These are phyloP conservation scores for Candida palmyrensis DNA, from an alignment of 805 yeast species.

Conservation along the genomic window DNA sequence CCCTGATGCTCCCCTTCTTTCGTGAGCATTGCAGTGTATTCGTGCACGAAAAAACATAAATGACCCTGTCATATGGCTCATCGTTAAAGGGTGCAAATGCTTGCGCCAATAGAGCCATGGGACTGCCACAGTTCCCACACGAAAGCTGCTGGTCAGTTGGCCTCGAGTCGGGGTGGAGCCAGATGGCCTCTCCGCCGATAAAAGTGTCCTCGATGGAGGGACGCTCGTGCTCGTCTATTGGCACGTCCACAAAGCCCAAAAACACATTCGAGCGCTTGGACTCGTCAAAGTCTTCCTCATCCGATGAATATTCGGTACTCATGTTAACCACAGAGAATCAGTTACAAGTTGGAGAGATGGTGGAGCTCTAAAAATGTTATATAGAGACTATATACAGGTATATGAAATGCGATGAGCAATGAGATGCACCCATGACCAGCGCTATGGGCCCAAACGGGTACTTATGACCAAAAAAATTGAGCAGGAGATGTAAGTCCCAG, in stretches of 20 bases:
- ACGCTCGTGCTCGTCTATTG: slow-evolving; percentile 35
- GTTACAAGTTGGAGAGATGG: not conserved
- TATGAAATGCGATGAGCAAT: not conserved
- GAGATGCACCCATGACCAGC: not conserved
- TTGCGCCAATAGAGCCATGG: slow-evolving; percentile 69
- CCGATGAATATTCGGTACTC: slow-evolving; percentile 48
- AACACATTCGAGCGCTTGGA: slow-evolving; percentile 35
- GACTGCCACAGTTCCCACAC: slow-evolving; percentile 63
- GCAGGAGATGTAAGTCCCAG: no score
- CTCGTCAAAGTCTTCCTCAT: slow-evolving; percentile 35
- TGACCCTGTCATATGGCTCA: slow-evolving; percentile 68
- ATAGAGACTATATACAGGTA: slow-evolving; percentile 4
- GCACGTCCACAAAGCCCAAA: slow-evolving; percentile 63
- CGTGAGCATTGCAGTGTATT: slow-evolving; percentile 52
- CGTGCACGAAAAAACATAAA: slow-evolving; percentile 79
- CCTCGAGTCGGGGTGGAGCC: slow-evolving; percentile 58
- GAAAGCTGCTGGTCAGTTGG: slow-evolving; percentile 49
- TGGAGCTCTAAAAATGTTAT: slow-evolving; percentile 1
- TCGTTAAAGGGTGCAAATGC: slow-evolving; percentile 75
- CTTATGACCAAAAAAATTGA: no score
- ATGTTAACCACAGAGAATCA: slow-evolving; percentile 11
- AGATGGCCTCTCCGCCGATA: slow-evolving; percentile 67
- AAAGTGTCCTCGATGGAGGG: slow-evolving; percentile 61
- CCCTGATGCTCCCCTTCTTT: slow-evolving; percentile 65
- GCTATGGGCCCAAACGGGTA: no score